Percentiles rank a stretch among this genome's conserved stretches.
Conservation (phyloP, 306 rosid species). For the Lathyrus aphaca region DNA sequence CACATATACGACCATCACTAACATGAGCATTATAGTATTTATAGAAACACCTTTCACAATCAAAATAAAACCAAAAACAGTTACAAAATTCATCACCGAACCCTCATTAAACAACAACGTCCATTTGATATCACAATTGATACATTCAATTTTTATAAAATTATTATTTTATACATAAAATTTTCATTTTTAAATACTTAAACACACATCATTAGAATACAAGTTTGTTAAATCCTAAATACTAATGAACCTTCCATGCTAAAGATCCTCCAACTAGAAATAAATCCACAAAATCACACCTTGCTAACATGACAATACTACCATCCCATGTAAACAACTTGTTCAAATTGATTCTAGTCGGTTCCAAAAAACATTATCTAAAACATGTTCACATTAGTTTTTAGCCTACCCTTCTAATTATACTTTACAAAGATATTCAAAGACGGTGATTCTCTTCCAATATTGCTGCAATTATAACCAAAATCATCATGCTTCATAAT, state of each 20-base stretch:
- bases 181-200: too few species aligned
- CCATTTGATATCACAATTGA: too few species aligned
- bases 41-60: too few species aligned
- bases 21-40: too few species aligned
- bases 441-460: conserved; percentile 46
- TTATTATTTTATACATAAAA: too few species aligned
- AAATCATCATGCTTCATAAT: conserved; percentile 32
- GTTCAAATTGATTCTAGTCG: conserved; percentile 36
- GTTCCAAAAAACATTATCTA: conserved; percentile 50
- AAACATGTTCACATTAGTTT: not conserved
- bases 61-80: too few species aligned
- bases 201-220: too few species aligned
- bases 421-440: conserved; percentile 37
- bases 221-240: too few species aligned
- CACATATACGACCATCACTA: too few species aligned
- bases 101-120: too few species aligned
- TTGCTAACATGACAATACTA: conserved; percentile 38
- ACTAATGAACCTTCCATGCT: conserved; percentile 33
- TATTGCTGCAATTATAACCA: conserved; percentile 43
- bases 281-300: conserved; percentile 38
- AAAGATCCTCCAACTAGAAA: conserved; percentile 34
- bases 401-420: conserved; percentile 46
- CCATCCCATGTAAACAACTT: conserved; percentile 6
- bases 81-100: too few species aligned
- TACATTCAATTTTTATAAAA: too few species aligned